Evolutionary conservation across 495 filamentous ascomycete genomes (phyloP), one percentile per base, ranked within the genome.

Genomic region (Wilcoxina mikolae): DNA sequence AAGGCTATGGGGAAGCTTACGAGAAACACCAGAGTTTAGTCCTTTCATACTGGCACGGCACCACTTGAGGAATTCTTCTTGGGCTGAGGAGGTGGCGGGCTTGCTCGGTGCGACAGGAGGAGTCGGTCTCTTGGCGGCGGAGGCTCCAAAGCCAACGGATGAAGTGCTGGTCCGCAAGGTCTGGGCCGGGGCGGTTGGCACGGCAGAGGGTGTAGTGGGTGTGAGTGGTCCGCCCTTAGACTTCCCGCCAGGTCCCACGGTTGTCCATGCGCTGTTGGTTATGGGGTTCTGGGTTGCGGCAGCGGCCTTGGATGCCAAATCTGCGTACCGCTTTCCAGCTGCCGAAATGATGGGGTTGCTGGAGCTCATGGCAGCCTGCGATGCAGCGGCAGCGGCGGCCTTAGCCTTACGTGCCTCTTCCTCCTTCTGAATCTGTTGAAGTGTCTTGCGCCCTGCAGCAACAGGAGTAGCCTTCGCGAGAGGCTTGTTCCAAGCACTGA

Each of bases 371-470:
- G 79, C 75, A 10, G 74, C 76, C 12, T 76, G 72, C 4, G 73
- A 72, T n/a, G 79, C 78, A 17, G 72, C 70, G 17, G 75, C 76
- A 45, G 74, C 66, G 41, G 78, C 78, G 22, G 63, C 67, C 31
- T 68, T 66, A 60, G 81, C 80, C 74, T 96, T 95, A 48, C 87
- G 84, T 25, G 76, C 74, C 65, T 96, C 91, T 60, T 98, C 91
- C 71, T 98, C 91, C 62, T 89, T 87, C 66, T 96, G 91, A 56
- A 96, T 96, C 55, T 96, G 90, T 46, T 85, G 85, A 27, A 96
- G 74, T 0, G 89, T 95, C 76, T 94, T 96, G 74, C 89, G 89
- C 27, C 78, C 70, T 22, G 72, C 65, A 17, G 74, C 65, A 9
- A 60, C 62, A 17, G 73, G 61, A 38, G 75, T 62, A 10, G 68